These are phyloP conservation scores for Funneliformis geosporum DNA, from an alignment of 192 early-diverging fungal species.

Conservation along the genomic window DNA sequence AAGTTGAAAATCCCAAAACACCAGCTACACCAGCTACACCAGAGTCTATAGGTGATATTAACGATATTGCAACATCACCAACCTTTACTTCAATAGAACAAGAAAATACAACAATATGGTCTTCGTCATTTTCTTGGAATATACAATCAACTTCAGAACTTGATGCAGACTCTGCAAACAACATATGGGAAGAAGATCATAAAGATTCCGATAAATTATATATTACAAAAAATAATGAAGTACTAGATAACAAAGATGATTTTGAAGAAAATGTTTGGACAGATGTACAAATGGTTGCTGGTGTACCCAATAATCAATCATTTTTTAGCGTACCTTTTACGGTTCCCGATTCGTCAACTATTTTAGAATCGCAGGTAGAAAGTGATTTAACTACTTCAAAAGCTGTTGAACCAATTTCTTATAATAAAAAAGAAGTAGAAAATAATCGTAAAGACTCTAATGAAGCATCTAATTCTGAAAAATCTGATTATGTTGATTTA, in stretches of 20 bases:
- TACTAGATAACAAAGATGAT: constrained; percentile 4
- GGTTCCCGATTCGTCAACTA: neutral
- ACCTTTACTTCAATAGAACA: neutral
- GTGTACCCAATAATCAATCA: neutral
- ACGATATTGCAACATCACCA: neutral
- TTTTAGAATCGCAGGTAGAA: neutral
- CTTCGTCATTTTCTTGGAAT: constrained; percentile 4
- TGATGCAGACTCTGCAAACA: neutral
- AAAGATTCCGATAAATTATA: neutral
- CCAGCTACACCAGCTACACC: neutral
- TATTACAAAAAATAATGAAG: neutral
- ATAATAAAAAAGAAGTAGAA: neutral
- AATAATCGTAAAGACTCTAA: neutral
- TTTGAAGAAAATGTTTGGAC: constrained; percentile 13
- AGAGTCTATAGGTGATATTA: neutral
- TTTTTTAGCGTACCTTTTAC: neutral
- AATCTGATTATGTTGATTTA: neutral
- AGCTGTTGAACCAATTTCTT: neutral
- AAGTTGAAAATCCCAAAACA: neutral
- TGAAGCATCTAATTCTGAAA: neutral
- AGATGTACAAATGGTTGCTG: neutral
- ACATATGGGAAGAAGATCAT: neutral
- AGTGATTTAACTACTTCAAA: neutral
- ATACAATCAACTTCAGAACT: neutral
- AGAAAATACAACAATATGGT: neutral